Conservation (phyloP, 2,329 filamentous ascomycete species). For the Neofusicoccum cordaticola region DNA sequence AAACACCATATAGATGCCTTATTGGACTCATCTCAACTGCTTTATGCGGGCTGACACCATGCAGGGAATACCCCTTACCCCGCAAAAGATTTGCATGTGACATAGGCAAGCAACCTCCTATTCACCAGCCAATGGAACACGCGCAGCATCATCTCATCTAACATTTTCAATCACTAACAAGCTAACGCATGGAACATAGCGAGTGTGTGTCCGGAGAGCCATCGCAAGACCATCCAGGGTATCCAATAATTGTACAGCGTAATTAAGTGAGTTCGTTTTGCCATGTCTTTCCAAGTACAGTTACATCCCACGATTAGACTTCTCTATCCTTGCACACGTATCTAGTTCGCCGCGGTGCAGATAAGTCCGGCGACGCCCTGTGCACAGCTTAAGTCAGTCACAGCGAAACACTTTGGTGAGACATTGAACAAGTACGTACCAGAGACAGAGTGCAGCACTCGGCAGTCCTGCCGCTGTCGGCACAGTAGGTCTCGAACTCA, state of each 20-base stretch:
- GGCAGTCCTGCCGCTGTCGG: conserved; percentile 2
- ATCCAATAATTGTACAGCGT: neutral
- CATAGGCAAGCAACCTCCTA: no score
- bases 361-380: conserved; percentile 6
- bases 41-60: no score
- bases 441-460: conserved; percentile 15
- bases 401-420: neutral
- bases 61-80: no score
- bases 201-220: neutral
- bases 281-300: neutral
- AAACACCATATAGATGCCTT: no score
- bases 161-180: neutral
- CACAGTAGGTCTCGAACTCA: conserved; percentile 7
- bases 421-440: neutral
- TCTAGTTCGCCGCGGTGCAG: neutral
- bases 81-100: no score
- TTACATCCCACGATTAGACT: neutral
- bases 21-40: no score
- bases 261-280: neutral
- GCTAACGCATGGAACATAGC: neutral
- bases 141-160: neutral
- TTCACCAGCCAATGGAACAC: neutral
- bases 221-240: neutral
- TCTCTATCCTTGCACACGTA: neutral
- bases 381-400: neutral